These are phyloP conservation scores for Bruguiera gymnorhiza DNA, from an alignment of 345 rosid species.

Conservation along the genomic window DNA sequence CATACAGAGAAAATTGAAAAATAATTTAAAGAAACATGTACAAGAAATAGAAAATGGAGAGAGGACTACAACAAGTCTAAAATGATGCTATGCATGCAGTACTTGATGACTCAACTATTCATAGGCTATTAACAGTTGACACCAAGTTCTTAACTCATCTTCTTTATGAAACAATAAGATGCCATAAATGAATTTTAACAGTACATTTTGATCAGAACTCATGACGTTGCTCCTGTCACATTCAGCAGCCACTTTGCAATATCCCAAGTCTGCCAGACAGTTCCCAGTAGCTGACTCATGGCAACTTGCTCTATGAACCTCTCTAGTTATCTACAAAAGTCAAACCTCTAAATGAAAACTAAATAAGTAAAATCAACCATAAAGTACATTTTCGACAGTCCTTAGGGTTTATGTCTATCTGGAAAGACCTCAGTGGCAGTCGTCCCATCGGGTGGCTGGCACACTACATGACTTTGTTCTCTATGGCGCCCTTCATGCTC, in stretches of 20 bases:
- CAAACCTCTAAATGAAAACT: slow-evolving; percentile 41
- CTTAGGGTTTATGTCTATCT: slow-evolving; percentile 10
- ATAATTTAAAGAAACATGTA: background rate
- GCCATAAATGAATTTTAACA: slow-evolving; percentile 1
- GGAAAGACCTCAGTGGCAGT: slow-evolving; percentile 33
- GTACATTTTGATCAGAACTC: slow-evolving; percentile 62
- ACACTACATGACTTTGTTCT: slow-evolving; percentile 27
- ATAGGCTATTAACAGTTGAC: background rate
- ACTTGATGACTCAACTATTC: too few species aligned
- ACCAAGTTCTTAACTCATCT: background rate
- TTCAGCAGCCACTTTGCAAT: slow-evolving; percentile 22
- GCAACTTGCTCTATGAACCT: slow-evolving; percentile 40
- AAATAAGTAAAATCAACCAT: slow-evolving; percentile 15
- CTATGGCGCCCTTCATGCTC: slow-evolving; percentile 19
- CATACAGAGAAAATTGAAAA: slow-evolving; percentile 2
- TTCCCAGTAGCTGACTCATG: slow-evolving; percentile 24
- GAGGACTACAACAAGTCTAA: too few species aligned
- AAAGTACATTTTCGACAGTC: background rate
- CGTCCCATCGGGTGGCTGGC: slow-evolving; percentile 22
- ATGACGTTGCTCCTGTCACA: slow-evolving; percentile 30
- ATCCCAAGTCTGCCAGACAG: slow-evolving; percentile 24
- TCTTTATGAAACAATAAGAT: background rate
- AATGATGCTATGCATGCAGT: too few species aligned
- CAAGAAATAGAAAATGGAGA: background rate
- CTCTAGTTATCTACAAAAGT: slow-evolving; percentile 55